Evolutionary conservation across 2,329 filamentous ascomycete species (phyloP).

Genomic region (Trichoderma sp.): DNA sequence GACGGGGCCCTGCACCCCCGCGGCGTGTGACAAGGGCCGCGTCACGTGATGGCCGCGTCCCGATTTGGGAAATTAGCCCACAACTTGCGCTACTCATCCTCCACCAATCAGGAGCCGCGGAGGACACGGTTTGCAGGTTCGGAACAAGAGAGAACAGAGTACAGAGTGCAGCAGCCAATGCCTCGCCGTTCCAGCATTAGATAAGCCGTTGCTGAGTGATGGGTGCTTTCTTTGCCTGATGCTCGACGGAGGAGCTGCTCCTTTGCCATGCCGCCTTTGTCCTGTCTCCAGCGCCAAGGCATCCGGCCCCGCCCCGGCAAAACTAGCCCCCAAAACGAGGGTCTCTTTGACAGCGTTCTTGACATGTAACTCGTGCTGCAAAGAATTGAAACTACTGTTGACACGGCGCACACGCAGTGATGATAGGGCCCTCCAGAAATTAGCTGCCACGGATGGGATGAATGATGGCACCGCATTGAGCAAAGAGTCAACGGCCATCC

Average conservation of each 20-base stretch:
- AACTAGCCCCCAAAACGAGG: slow-evolving; percentile 20
- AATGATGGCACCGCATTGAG: slow-evolving; percentile 22
- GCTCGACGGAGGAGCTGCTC: slow-evolving; percentile 10
- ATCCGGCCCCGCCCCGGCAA: background rate
- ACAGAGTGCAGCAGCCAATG: background rate
- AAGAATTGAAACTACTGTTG: background rate
- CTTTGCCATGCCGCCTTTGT: background rate
- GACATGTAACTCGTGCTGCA: background rate
- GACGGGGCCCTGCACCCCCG: background rate
- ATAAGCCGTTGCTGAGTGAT: background rate
- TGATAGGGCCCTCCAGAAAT: background rate
- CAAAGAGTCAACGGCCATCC: background rate
- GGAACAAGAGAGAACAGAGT: background rate
- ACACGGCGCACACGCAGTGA: background rate
- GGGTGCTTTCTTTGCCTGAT: background rate
- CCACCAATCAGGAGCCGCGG: slow-evolving; percentile 10
- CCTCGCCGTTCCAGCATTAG: background rate
- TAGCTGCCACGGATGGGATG: slow-evolving; percentile 5
- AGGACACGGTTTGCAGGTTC: slow-evolving; percentile 18
- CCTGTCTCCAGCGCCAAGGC: background rate
- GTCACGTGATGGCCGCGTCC: slow-evolving; percentile 1
- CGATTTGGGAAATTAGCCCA: slow-evolving; percentile 23
- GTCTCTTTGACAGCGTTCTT: background rate
- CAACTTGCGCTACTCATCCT: background rate
- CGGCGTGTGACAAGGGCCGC: background rate